These are phyloP conservation scores for Alternaria burnsii DNA, from an alignment of 2,329 filamentous ascomycete genomes.

Conservation along the genomic window DNA sequence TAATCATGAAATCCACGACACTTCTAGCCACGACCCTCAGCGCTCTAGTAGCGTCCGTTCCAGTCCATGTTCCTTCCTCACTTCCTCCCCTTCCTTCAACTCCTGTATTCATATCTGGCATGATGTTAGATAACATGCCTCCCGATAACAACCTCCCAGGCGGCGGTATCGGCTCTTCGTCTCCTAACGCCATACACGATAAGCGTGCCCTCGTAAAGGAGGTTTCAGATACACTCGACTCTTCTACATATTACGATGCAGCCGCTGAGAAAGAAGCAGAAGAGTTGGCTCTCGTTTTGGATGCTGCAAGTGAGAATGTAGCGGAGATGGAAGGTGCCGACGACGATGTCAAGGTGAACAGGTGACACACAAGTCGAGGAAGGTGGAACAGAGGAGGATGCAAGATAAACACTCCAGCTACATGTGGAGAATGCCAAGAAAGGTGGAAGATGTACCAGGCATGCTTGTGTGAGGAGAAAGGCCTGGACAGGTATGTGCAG, in stretches of 20 bases:
- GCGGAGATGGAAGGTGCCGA: background rate
- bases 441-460: background rate
- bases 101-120: background rate
- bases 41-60: background rate
- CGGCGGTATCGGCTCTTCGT: background rate
- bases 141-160: background rate
- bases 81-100: background rate
- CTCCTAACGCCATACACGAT: background rate
- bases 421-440: background rate
- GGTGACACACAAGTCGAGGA: background rate
- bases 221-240: background rate
- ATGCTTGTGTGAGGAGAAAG: background rate
- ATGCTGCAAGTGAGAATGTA: background rate
- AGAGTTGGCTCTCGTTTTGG: background rate
- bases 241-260: background rate
- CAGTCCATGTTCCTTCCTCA: background rate
- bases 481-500: background rate
- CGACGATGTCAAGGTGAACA: background rate
- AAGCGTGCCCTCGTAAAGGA: background rate
- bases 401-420: background rate
- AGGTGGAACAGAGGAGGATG: background rate
- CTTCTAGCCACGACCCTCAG: background rate
- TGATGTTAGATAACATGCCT: background rate
- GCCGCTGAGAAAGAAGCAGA: background rate
- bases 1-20: background rate